Conservation (phyloP, 345 rosid species). For the Theobroma cacao region DNA sequence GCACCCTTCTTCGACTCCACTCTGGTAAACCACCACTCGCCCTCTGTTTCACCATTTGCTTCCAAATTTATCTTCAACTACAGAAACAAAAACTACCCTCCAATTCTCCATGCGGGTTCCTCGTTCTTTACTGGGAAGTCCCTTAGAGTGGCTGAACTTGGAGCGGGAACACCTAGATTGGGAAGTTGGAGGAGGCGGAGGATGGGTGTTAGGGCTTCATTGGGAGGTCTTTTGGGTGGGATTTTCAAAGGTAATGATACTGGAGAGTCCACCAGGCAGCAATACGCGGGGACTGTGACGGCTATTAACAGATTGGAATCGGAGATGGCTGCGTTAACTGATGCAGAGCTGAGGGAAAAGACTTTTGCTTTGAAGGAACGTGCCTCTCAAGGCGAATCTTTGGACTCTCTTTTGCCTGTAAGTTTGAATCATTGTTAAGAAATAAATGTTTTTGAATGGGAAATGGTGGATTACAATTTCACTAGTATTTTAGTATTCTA, state of each 20-base stretch:
- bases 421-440: conserved; percentile 5
- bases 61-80: conserved; percentile 34
- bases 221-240: conserved; percentile 81
- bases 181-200: conserved; percentile 32
- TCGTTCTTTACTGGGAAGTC: conserved; percentile 37
- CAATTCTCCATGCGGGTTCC: conserved; percentile 33
- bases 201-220: conserved; percentile 51
- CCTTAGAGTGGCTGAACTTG: conserved; percentile 8
- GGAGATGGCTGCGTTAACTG: conserved; percentile 57
- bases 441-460: not conserved
- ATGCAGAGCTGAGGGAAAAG: conserved; percentile 63
- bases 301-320: conserved; percentile 60
- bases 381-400: conserved; percentile 68
- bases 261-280: conserved; percentile 86
- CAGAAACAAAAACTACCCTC: not conserved
- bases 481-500: not conserved
- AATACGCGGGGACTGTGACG: conserved; percentile 53
- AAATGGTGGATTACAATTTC: too few relatives aligned
- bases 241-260: conserved; percentile 82
- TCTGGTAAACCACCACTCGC: conserved; percentile 22
- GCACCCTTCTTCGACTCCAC: conserved; percentile 39
- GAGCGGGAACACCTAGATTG: conserved; percentile 23
- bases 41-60: conserved; percentile 37
- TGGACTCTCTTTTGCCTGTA: conserved; percentile 89
- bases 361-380: conserved; percentile 70